These are phyloP conservation scores for Paecilomyces sp. DNA, from an alignment of 2,329 filamentous ascomycete genomes.

Conservation along the genomic window DNA sequence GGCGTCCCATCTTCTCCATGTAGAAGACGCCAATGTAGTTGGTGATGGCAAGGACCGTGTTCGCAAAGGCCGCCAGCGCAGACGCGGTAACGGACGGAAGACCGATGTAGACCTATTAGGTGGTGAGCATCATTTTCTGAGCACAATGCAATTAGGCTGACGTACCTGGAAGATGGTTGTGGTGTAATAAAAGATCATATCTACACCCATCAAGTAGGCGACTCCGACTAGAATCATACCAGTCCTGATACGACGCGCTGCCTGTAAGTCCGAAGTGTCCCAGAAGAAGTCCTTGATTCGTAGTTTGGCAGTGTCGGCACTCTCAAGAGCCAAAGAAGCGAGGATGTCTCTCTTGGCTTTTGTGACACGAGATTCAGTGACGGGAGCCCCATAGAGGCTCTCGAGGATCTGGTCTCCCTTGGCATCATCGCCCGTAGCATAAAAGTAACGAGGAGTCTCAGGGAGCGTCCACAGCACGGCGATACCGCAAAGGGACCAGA, in stretches of 20 bases:
- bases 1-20: constrained; percentile 19
- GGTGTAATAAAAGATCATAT: constrained; percentile 24
- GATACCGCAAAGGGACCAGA: constrained; percentile 17
- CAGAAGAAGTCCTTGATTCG: constrained; percentile 3
- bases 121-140: background rate
- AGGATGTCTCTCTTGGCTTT: constrained; percentile 15
- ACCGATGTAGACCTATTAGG: constrained; percentile 16
- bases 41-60: constrained; percentile 17
- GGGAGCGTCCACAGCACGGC: constrained; percentile 16
- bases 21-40: constrained; percentile 16
- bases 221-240: constrained; percentile 20
- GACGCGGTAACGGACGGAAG: constrained; percentile 15
- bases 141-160: background rate
- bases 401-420: constrained; percentile 17
- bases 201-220: constrained; percentile 23
- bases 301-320: constrained; percentile 2
- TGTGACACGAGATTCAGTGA: constrained; percentile 3
- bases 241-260: constrained; percentile 18
- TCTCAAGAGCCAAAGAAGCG: constrained; percentile 11
- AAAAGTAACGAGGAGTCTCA: constrained; percentile 22
- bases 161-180: constrained; percentile 16
- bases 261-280: constrained; percentile 14
- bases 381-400: constrained; percentile 10
- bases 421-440: constrained; percentile 13
- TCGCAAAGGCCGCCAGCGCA: constrained; percentile 15